These are phyloP conservation scores for Rubus parviflorus DNA, from an alignment of 306 rosid species.

Conservation along the genomic window DNA sequence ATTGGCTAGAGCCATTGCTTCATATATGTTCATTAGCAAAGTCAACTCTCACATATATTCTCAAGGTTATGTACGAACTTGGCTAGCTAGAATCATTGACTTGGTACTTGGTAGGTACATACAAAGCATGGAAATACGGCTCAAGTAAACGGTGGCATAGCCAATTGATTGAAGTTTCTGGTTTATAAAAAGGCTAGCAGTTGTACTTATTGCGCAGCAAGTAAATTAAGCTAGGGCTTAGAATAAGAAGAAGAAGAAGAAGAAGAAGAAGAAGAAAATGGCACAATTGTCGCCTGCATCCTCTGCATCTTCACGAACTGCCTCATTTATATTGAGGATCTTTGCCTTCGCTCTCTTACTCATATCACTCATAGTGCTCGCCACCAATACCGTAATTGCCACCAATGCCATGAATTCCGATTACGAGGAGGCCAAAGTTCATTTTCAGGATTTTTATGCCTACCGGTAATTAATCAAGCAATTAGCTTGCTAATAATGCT, in stretches of 20 bases:
- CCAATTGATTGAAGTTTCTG: background rate
- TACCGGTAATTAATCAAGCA: slow-evolving; percentile 33
- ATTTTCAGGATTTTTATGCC: slow-evolving; percentile 38
- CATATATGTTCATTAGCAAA: no score
- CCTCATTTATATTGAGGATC: slow-evolving; percentile 44
- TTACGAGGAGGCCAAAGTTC: background rate
- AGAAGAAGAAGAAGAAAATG: background rate
- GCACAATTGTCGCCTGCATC: background rate
- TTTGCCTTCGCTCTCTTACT: slow-evolving; percentile 45
- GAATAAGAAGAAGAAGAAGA: no score
- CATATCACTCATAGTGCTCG: slow-evolving; percentile 47
- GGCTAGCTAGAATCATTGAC: background rate
- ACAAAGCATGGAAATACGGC: background rate
- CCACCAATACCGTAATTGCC: slow-evolving; percentile 4
- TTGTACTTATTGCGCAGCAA: background rate
- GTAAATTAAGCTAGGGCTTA: background rate
- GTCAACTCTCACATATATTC: background rate
- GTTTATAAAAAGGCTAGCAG: background rate
- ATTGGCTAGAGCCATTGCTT: background rate
- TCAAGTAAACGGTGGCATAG: background rate
- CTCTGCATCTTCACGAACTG: slow-evolving; percentile 34
- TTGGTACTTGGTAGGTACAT: background rate
- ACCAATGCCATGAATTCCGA: fast-evolving
- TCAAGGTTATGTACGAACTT: background rate
- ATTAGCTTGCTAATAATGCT: background rate